Evolutionary conservation across 2,329 filamentous ascomycete genomes (phyloP).

Genomic region (Epichloe brachyelytri): DNA sequence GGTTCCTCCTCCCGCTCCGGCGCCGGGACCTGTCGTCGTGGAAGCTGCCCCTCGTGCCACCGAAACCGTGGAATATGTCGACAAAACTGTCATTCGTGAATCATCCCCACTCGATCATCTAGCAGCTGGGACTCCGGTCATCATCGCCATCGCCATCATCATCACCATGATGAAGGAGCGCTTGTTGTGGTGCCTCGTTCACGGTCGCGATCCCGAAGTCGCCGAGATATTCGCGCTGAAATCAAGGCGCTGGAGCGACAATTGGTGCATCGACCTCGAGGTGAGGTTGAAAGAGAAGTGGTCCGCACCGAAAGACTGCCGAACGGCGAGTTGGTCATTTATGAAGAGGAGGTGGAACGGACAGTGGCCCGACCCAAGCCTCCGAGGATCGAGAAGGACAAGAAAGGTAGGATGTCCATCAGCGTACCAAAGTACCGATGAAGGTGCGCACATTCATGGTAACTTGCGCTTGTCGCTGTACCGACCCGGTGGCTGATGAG

Average conservation of each 20-base stretch:
- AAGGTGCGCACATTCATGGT: conserved; percentile 31
- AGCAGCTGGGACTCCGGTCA: conserved; percentile 19
- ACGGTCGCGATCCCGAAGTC: conserved; percentile 30
- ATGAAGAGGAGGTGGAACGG: conserved; percentile 45
- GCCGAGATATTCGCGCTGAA: conserved; percentile 58
- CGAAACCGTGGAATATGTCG: conserved; percentile 26
- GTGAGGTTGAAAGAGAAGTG: conserved; percentile 34
- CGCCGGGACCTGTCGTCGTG: conserved; percentile 19
- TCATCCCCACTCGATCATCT: conserved; percentile 30
- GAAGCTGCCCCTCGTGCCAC: conserved; percentile 20
- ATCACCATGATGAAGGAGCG: conserved; percentile 15
- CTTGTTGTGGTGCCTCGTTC: conserved; percentile 29
- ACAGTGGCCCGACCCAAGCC: conserved; percentile 41
- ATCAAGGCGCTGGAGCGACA: conserved; percentile 54
- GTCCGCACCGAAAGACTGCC: conserved; percentile 43
- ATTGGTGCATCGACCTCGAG: conserved; percentile 23
- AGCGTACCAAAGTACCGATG: conserved; percentile 60
- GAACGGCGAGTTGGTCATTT: conserved; percentile 51
- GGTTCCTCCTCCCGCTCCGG: conserved; percentile 16
- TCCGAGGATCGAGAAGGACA: conserved; percentile 70
- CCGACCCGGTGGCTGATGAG: conserved; percentile 19
- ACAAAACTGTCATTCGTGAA: conserved; percentile 36
- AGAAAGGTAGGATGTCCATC: conserved; percentile 90
- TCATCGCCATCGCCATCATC: conserved; percentile 17
- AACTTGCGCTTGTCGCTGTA: conserved; percentile 6